Conservation (phyloP, 202 grass and related monocot genomes). For the Carex sylvatica region DNA sequence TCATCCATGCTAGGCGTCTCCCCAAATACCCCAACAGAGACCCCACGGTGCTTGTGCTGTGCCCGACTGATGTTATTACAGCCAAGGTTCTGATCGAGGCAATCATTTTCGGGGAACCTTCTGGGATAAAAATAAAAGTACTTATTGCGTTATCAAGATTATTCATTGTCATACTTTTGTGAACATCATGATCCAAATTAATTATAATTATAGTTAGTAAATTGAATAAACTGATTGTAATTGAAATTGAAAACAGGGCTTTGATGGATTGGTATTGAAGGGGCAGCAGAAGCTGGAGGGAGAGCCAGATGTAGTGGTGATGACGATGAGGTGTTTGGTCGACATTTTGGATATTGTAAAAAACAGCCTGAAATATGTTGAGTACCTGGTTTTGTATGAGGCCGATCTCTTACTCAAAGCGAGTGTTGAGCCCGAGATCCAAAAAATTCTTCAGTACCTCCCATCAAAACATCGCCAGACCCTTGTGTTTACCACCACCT, state of each 20-base stretch:
- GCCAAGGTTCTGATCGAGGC: conserved; percentile 85
- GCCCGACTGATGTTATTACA: conserved; percentile 70
- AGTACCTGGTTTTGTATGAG: conserved; percentile 86
- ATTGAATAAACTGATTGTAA: background rate
- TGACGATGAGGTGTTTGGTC: conserved; percentile 64
- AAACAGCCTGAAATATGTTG: conserved; percentile 58
- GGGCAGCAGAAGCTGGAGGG: conserved; percentile 66
- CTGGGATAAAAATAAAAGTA: conserved; percentile 70
- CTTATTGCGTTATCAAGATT: background rate
- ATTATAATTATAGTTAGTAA: background rate
- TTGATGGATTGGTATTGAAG: conserved; percentile 67
- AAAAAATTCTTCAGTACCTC: conserved; percentile 71
- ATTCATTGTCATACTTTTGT: background rate
- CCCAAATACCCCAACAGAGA: conserved; percentile 61
- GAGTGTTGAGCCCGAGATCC: conserved; percentile 74
- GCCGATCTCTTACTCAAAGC: conserved; percentile 80
- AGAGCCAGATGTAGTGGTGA: conserved; percentile 62
- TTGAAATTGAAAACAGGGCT: conserved; percentile 33
- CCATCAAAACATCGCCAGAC: conserved; percentile 55
- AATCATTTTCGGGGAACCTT: conserved; percentile 68
- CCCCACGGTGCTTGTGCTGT: conserved; percentile 70
- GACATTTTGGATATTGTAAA: conserved; percentile 67
- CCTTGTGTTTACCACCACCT: conserved; percentile 86
- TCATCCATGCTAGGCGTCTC: conserved; percentile 52
- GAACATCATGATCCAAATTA: background rate